phyloP scores from a whole-genome alignment of 2,329 filamentous ascomycete genomes.

The Neonectria magnoliae region DNA sequence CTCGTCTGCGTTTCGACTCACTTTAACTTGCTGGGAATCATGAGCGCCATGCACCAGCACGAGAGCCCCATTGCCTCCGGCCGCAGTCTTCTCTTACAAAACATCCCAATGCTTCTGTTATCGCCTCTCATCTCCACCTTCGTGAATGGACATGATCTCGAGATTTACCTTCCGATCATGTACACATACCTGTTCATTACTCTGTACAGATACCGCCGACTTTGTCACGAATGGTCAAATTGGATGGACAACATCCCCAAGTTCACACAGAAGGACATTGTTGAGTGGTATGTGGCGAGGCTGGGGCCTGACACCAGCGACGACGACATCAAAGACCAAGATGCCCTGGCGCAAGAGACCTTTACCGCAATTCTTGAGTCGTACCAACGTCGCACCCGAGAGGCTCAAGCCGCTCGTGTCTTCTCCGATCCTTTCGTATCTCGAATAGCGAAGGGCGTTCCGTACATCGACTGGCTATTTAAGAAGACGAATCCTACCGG shows the following conservation, averaged over 20 bases:
- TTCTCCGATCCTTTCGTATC: conserved; percentile 23
- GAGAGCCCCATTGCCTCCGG: conserved; percentile 27
- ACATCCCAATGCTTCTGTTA: conserved; percentile 24
- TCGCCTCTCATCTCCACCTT: conserved; percentile 30
- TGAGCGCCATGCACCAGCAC: conserved; percentile 33
- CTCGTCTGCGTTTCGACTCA: conserved; percentile 29
- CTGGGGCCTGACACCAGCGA: not conserved
- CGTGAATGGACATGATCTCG: conserved; percentile 29
- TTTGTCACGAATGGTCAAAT: conserved; percentile 29
- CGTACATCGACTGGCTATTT: conserved; percentile 31
- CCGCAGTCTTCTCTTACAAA: conserved; percentile 24
- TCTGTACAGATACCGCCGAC: conserved; percentile 22
- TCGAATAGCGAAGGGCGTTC: conserved; percentile 26
- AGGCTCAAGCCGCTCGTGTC: conserved; percentile 2
- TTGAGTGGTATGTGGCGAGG: conserved; percentile 27
- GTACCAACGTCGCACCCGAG: conserved; percentile 18
- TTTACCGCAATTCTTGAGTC: conserved; percentile 15
- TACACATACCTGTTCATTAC: conserved; percentile 23
- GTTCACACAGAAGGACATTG: conserved; percentile 23
- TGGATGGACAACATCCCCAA: conserved; percentile 34
- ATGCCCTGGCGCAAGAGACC: conserved; percentile 13
- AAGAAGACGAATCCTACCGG: conserved; percentile 20
- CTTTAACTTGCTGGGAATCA: conserved; percentile 31
- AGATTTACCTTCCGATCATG: conserved; percentile 30
- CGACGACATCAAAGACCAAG: conserved; percentile 15